These are phyloP conservation scores for carrot (Daucus carota) DNA, from an alignment of 129 eudicot genomes.

Conservation along the genomic window DH1_v3.0 NC_030384.2:33714001-33714500, in stretches of 20 bases:
- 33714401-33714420: slow-evolving; percentile 28
- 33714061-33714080: no score
- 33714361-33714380: slow-evolving; percentile 33
- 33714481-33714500: no score
- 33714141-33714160: not conserved
- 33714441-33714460: no score
- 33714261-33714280: not conserved
- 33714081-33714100: no score
- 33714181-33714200: not conserved
- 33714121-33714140: no score
- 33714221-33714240: slow-evolving; percentile 3
- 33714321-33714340: slow-evolving; percentile 18
- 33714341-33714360: slow-evolving; percentile 28
- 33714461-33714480: no score
- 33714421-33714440: slow-evolving; percentile 21
- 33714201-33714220: not conserved
- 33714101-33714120: no score
- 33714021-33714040: no score
- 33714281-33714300: slow-evolving; percentile 2
- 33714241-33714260: slow-evolving; percentile 14
- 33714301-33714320: slow-evolving; percentile 17
- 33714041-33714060: no score
- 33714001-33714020: no score
- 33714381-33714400: slow-evolving; percentile 32
- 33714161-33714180: not conserved